These are phyloP conservation scores for Dryadomyces quercivorus DNA, from an alignment of 2,329 filamentous ascomycete genomes.

Conservation along the genomic window DNA sequence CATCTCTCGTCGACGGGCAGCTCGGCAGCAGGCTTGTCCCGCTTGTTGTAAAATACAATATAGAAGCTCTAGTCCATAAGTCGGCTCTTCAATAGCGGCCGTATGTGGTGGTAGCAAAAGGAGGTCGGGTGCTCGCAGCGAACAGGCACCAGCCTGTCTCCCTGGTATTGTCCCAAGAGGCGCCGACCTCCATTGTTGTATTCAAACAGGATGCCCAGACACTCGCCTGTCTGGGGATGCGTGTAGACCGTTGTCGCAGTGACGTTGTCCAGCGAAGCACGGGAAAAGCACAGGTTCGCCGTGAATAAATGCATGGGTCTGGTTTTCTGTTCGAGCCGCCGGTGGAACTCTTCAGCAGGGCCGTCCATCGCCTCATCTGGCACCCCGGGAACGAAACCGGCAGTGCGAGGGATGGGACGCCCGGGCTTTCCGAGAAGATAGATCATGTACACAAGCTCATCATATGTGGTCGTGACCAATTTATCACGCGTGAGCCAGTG, in stretches of 20 bases:
- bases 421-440: background rate
- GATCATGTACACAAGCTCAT: too few species aligned
- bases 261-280: background rate
- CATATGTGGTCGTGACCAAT: too few species aligned
- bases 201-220: background rate
- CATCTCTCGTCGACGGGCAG: background rate
- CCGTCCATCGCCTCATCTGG: too few species aligned
- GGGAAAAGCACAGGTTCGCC: background rate
- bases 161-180: background rate
- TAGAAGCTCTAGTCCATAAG: background rate
- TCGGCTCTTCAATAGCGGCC: background rate
- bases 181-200: background rate
- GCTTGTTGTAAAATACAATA: background rate
- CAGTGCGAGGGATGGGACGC: background rate
- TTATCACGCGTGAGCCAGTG: too few species aligned
- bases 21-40: background rate
- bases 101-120: background rate
- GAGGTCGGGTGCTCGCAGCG: background rate
- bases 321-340: background rate
- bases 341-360: background rate
- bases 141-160: background rate
- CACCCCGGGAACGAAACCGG: background rate
- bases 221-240: background rate
- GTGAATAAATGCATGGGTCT: background rate
- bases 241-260: background rate